phyloP scores from a whole-genome alignment of 164 flowering plant species.

The Brasenia schreberi region DNA sequence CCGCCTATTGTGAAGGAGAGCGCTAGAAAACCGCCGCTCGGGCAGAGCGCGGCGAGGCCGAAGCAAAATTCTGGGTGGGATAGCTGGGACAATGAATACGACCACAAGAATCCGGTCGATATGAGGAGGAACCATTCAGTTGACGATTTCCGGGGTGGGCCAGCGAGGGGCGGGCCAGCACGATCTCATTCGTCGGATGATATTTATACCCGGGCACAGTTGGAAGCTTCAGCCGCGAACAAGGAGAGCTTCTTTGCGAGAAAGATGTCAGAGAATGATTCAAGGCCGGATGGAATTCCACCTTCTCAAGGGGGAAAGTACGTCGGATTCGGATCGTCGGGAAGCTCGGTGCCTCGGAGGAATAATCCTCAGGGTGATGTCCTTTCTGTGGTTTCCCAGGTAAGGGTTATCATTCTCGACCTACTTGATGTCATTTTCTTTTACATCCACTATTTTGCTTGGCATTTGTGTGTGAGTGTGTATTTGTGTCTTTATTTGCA shows the following conservation, averaged over 20 bases:
- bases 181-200: constrained; percentile 73
- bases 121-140: constrained; percentile 70
- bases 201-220: constrained; percentile 47
- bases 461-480: too few species aligned
- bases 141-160: constrained; percentile 39
- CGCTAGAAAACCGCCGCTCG: constrained; percentile 33
- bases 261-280: constrained; percentile 68
- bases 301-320: constrained; percentile 96
- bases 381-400: constrained; percentile 83
- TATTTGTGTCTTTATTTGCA: neutral
- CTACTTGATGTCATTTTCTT: neutral
- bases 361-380: constrained; percentile 52
- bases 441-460: neutral
- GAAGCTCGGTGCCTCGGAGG: constrained; percentile 13
- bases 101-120: constrained; percentile 23
- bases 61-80: constrained; percentile 51
- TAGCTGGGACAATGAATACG: constrained; percentile 65
- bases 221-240: constrained; percentile 86
- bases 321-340: constrained; percentile 85
- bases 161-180: constrained; percentile 22
- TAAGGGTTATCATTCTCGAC: constrained; percentile 5
- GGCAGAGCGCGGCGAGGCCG: constrained; percentile 13
- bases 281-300: constrained; percentile 72
- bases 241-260: constrained; percentile 72
- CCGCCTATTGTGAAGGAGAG: constrained; percentile 60